Evolutionary conservation across 2,329 filamentous ascomycete species (phyloP).

Genomic region (Aschersonia sp.): DNA sequence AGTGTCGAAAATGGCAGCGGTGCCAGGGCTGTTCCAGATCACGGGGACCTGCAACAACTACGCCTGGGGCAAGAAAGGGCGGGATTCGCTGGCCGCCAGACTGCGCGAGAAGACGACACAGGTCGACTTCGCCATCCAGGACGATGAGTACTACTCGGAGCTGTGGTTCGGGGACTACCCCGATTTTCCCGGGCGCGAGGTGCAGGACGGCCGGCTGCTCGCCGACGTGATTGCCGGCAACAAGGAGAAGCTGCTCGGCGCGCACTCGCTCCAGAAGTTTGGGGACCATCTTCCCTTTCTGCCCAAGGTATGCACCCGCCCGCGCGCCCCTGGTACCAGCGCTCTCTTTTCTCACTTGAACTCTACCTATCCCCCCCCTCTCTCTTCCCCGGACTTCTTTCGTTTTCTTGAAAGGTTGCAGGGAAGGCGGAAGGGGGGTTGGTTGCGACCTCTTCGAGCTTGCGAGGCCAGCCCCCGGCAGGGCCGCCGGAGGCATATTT

Average conservation of each 20-base stretch:
- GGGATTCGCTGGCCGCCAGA: constrained; percentile 48
- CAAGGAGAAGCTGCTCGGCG: constrained; percentile 48
- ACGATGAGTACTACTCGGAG: constrained; percentile 46
- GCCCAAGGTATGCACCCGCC: constrained; percentile 41
- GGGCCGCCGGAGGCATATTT: too few relatives aligned
- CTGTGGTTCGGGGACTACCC: constrained; percentile 73
- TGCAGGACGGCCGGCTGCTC: constrained; percentile 47
- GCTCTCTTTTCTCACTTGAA: neutral
- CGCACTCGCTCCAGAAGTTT: constrained; percentile 43
- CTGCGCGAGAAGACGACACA: constrained; percentile 52
- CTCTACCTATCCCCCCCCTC: too few relatives aligned
- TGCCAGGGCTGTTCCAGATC: constrained; percentile 1
- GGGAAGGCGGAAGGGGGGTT: too few relatives aligned
- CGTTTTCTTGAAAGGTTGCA: neutral
- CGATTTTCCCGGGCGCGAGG: constrained; percentile 48
- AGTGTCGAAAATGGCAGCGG: neutral
- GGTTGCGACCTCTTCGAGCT: too few relatives aligned
- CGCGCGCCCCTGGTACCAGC: neutral
- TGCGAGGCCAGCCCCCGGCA: too few relatives aligned
- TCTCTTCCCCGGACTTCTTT: too few relatives aligned
- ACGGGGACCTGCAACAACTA: constrained; percentile 38
- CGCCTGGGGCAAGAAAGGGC: constrained; percentile 56
- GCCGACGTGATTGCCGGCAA: constrained; percentile 48
- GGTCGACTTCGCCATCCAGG: constrained; percentile 47
- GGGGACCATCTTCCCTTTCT: constrained; percentile 55